Evolutionary conservation across 2,329 filamentous ascomycete species (phyloP), one percentile per base, ranked within the genome.

Genomic region (Ciborinia camelliae): DNA sequence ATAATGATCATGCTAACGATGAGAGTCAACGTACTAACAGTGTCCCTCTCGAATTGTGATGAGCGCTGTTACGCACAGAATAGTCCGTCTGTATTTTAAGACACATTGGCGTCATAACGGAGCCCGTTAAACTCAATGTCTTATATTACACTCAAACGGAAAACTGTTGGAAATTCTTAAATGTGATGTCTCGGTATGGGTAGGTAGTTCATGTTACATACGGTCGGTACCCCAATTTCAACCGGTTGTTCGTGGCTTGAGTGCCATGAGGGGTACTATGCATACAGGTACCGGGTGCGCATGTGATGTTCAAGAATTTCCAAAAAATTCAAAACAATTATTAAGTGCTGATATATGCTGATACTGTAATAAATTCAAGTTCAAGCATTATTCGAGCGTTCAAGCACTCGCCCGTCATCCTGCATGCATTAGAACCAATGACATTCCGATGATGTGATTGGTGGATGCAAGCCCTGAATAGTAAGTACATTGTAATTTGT

Each of bases 11-110:
- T 41, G 8, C 28, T 28, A 58, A 58, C 54, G 20, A 35, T 32
- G 28, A 58, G 39, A 32, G 28, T 23, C 41, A 58, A 35, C n/a
- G 30, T 47, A 26, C 41, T 47, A 58, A 35, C n/a, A 26, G 20
- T 47, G 55, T 47, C 55, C 35, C 28, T 47, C 20, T 35, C 35
- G 55, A 58, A 58, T 58, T 55, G 52, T 55, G 52, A 55, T 55
- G 52, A 41, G 23, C 55, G 20, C 47, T 35, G 54, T 5, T 45
- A n/a, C n/a, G n/a, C 39, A 1, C 28, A 23, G 23, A 23, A 32
- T 23, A 23, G 18, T n/a, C 26, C 51, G 26, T 28, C 10, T 58
- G 18, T 45, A 9, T 58, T 58, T 39, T 32, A 20, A 58, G 54
- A 32, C 39, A 45, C 20, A 18, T 58, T 58, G 54, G 45, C 54